Conservation (phyloP, 2,329 filamentous ascomycete genomes). For the Botryotinia globosa region DNA sequence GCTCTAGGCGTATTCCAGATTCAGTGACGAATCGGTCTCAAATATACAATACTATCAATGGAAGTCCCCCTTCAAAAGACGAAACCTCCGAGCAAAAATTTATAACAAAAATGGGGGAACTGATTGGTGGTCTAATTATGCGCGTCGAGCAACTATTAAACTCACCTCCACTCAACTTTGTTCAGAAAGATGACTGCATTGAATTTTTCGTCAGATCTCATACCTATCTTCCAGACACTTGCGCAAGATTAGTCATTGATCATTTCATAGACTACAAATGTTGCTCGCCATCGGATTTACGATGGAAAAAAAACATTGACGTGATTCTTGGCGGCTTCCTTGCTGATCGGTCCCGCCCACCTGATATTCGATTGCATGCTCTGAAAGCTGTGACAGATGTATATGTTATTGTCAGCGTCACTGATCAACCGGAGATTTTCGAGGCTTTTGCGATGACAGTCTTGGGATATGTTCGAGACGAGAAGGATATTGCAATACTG, state of each 20-base stretch:
- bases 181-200: constrained; percentile 65
- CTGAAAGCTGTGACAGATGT: constrained; percentile 56
- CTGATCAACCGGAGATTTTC: constrained; percentile 56
- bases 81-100: constrained; percentile 28
- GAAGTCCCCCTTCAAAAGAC: constrained; percentile 24
- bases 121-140: constrained; percentile 35
- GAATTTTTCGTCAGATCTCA: constrained; percentile 63
- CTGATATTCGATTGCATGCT: constrained; percentile 60
- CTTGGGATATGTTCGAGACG: constrained; percentile 58
- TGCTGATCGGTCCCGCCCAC: constrained; percentile 57
- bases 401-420: constrained; percentile 46
- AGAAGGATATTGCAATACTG: constrained; percentile 63
- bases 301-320: constrained; percentile 64
- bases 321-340: constrained; percentile 63
- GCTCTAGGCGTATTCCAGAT: constrained; percentile 40
- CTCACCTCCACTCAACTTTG: constrained; percentile 49
- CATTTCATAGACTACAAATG: constrained; percentile 67
- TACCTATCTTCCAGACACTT: constrained; percentile 60
- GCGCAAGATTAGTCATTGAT: constrained; percentile 61
- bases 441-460: constrained; percentile 59
- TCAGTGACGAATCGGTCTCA: constrained; percentile 28
- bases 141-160: constrained; percentile 38
- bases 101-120: constrained; percentile 32
- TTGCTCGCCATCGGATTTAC: constrained; percentile 67
- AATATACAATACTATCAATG: constrained; percentile 24